A percentile compares a stretch with the other conserved stretches of the same genome.
These are phyloP conservation scores for Phaffia tasmanica DNA, from an alignment of 768 basidiomycete species.

Conservation along the genomic window DNA sequence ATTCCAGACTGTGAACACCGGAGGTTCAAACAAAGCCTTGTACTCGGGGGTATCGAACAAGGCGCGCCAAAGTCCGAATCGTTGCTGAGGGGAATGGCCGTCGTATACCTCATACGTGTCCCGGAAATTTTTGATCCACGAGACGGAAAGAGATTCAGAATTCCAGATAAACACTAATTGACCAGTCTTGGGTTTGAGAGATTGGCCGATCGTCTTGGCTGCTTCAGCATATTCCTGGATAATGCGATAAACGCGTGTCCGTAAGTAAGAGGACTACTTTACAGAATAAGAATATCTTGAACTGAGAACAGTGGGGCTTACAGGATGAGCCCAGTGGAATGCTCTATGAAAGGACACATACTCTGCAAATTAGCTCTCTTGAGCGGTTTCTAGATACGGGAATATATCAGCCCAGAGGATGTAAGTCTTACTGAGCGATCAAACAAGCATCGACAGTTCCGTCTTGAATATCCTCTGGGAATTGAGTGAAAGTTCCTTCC, in stretches of 20 bases:
- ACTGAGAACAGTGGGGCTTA: not conserved
- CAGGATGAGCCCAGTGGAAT: not conserved
- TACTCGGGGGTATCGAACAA: slow-evolving; percentile 7
- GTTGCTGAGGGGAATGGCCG: slow-evolving; percentile 11
- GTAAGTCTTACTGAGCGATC: slow-evolving; percentile 3
- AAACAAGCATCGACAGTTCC: not conserved
- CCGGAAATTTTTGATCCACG: not conserved
- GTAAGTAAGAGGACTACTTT: not conserved
- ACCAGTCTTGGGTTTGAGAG: not conserved
- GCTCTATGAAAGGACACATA: not conserved
- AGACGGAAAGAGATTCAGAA: not conserved
- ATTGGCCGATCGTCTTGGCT: not conserved
- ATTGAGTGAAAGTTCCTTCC: slow-evolving; percentile 9
- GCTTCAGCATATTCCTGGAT: too few relatives aligned
- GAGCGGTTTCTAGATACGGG: not conserved
- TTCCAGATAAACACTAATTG: slow-evolving; percentile 16
- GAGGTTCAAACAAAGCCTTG: not conserved
- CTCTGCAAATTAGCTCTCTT: slow-evolving; percentile 1
- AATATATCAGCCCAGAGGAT: not conserved
- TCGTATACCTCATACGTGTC: slow-evolving; percentile 4
- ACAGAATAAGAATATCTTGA: not conserved
- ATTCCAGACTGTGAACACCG: not conserved
- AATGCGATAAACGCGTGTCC: not conserved
- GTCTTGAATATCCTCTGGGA: slow-evolving; percentile 1
- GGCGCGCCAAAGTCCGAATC: slow-evolving; percentile 9